Base-by-base conservation (phyloP, 129 eudicot species). In the Centaurea solstitialis region DNA sequence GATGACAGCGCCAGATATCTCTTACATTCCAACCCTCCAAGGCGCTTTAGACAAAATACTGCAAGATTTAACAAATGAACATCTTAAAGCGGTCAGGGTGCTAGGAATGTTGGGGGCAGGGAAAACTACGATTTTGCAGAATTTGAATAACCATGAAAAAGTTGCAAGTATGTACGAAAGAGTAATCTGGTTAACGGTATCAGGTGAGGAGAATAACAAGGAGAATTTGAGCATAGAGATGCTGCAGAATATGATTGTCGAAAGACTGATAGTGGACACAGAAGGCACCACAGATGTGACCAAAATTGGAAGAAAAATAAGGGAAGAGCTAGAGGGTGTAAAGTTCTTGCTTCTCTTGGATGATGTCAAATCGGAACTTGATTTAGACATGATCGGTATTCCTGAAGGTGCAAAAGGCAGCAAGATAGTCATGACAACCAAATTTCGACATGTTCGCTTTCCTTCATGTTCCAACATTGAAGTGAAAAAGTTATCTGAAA, bases 381-480 rank as follows among this genome's bases (percentile, higher is more conserved):
- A 84, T 53, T 84, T 84, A 79, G 66, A 74, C 26, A 28, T 4
- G 79, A 84, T 84, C 18, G 84, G 83, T 9, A 67, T 84, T 57
- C 88, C 83, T 0, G 24, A 74, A 30, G 69, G 76, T 68, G 53
- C 30, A 59, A 74, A 50, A 22, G 87, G 84, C 7, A 84, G 87
- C 80, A 84, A 79, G 50, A 74, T 79, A 66, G 87, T 84, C 72
- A 50, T 84, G 68, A 79, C 84, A 84, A 84, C 87, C 33, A 84
- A 50, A 62, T 41, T 20, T 5, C 37, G 66, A 1, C 80, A 79
- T 74, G 72, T 84, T 79, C 75, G 53, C 17, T 26, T 47, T 45
- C 75, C 80, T 4, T 79, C 64, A 71, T 84, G 84, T 57, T 73
- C 76, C 11, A 73, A 37, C 6, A 37, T 84, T 38, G 72, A 73